Percentiles rank a stretch among this genome's conserved stretches.
Evolutionary conservation across 345 rosid genomes (phyloP).

Genomic region (Raphanus sativus): DNA sequence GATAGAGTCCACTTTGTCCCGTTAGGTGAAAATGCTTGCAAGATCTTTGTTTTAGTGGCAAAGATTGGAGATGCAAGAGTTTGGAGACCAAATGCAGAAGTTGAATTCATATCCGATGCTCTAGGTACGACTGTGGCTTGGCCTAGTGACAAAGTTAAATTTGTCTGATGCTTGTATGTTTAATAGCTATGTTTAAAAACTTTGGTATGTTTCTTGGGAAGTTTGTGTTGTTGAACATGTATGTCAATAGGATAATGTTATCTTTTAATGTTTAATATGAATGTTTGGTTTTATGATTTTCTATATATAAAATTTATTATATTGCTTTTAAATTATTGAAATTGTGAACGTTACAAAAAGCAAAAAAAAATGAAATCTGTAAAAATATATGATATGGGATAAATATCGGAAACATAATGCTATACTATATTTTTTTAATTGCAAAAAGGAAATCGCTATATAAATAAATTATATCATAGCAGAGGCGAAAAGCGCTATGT

Average conservation of each 20-base stretch:
- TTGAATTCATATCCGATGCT: not conserved
- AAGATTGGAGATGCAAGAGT: not conserved
- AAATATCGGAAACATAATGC: not conserved
- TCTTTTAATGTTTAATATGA: too few species aligned
- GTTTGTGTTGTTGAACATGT: not conserved
- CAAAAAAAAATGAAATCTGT: not conserved
- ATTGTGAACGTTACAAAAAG: not conserved
- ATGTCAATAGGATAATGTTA: not conserved
- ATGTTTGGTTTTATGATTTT: not conserved
- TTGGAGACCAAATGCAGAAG: not conserved
- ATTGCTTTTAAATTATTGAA: not conserved
- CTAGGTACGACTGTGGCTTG: not conserved
- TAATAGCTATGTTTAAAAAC: not conserved
- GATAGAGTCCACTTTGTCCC: not conserved
- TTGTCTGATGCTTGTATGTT: not conserved
- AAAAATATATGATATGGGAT: not conserved
- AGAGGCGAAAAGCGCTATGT: not conserved
- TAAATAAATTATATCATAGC: not conserved
- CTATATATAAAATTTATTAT: too few species aligned
- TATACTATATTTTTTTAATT: not conserved
- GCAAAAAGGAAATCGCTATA: not conserved
- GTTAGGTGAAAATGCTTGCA: not conserved
- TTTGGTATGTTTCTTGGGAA: too few species aligned
- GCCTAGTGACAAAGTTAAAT: not conserved
- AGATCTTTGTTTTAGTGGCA: not conserved